Evolutionary conservation across 768 basidiomycete genomes (phyloP).

Genomic region (Russula foetens): DNA sequence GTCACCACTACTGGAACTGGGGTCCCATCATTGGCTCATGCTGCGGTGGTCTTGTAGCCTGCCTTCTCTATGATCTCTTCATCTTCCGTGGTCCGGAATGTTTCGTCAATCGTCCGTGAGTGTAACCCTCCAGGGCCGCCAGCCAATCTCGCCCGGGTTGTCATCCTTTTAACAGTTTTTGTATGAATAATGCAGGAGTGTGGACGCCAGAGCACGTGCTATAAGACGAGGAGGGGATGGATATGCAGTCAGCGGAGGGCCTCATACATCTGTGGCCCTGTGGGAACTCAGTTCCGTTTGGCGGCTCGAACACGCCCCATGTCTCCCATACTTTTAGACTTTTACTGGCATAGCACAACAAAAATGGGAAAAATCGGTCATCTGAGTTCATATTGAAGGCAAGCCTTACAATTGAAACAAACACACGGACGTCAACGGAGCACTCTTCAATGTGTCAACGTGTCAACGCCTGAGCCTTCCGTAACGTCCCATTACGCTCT

Average conservation of each 20-base stretch:
- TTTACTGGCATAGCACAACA: no score
- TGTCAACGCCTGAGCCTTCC: no score
- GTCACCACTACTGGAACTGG: constrained; percentile 70
- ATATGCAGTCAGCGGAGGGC: neutral
- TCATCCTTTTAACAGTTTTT: neutral
- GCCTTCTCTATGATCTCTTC: constrained; percentile 49
- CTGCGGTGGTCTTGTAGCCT: constrained; percentile 47
- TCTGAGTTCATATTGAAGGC: no score
- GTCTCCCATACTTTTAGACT: no score
- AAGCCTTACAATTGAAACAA: no score
- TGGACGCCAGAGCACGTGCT: neutral
- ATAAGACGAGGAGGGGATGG: neutral
- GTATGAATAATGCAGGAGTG: neutral
- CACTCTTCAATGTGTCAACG: no score
- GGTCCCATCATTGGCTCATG: constrained; percentile 53
- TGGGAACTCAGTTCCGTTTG: no score
- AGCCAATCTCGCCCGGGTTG: neutral
- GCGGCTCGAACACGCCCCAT: no score
- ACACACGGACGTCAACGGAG: no score
- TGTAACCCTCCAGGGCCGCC: neutral
- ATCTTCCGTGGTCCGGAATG: constrained; percentile 50
- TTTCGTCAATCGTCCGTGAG: constrained; percentile 46
- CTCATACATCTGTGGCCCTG: neutral
- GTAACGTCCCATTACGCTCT: no score
- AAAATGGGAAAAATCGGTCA: no score